Percentiles rank a stretch among this genome's conserved stretches.
These are phyloP conservation scores for Moesziomyces aphidis DNA, from an alignment of 1,284 basidiomycete species.

Conservation along the genomic window DNA sequence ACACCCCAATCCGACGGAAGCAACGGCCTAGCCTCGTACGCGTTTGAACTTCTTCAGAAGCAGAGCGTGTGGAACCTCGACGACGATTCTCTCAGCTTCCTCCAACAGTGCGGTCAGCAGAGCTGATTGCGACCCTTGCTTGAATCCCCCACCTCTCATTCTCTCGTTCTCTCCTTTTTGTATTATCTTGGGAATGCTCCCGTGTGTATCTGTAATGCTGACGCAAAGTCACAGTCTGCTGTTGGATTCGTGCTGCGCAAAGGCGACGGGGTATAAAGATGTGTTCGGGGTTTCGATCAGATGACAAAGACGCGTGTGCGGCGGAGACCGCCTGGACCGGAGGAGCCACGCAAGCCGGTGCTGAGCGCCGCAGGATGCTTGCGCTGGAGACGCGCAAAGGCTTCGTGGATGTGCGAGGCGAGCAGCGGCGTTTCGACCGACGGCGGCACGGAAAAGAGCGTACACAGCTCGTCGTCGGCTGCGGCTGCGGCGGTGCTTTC, in stretches of 20 bases:
- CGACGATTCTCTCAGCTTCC: constrained; percentile 30
- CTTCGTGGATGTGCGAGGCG: constrained; percentile 62
- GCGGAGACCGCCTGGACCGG: constrained; percentile 57
- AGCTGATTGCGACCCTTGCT: background rate
- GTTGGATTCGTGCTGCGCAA: constrained; percentile 2
- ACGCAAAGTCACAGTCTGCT: background rate
- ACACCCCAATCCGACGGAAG: constrained; percentile 37
- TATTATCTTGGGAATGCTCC: background rate
- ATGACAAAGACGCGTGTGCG: constrained; percentile 62
- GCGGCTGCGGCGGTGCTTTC: background rate
- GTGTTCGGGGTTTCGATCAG: constrained; percentile 5
- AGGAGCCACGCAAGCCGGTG: constrained; percentile 41
- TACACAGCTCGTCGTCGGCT: constrained; percentile 40
- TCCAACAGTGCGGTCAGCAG: constrained; percentile 25
- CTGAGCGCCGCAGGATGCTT: constrained; percentile 43
- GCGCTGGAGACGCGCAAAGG: constrained; percentile 60
- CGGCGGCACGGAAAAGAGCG: constrained; percentile 55
- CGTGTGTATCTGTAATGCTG: background rate
- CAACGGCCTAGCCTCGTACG: constrained; percentile 28
- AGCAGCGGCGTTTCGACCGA: constrained; percentile 47
- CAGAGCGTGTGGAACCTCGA: constrained; percentile 47
- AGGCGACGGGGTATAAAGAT: background rate
- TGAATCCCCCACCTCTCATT: background rate
- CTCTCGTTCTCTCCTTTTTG: background rate
- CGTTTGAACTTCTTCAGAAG: constrained; percentile 47